Evolutionary conservation across 495 filamentous ascomycete species (phyloP).

Genomic region (Hypomontagnella monticulosa): DNA sequence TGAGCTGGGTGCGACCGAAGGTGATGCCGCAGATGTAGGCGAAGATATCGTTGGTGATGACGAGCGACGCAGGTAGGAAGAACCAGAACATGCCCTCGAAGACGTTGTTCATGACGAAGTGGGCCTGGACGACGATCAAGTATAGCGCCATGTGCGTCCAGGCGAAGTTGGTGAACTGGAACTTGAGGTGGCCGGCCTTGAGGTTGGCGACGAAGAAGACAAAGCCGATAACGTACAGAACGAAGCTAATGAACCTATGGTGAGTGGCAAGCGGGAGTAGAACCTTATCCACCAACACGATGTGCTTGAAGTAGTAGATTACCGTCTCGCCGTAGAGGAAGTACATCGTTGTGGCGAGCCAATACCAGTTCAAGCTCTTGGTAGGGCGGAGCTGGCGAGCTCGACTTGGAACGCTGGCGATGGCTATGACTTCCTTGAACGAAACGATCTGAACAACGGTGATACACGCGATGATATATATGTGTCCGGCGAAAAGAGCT

Average conservation of each 20-base stretch:
- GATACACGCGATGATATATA: conserved; percentile 93
- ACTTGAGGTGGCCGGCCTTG: conserved; percentile 93
- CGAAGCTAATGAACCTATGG: conserved; percentile 98
- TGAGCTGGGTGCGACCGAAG: conserved; percentile 94
- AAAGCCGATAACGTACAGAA: conserved; percentile 97
- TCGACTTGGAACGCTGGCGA: conserved; percentile 90
- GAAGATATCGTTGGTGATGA: conserved; percentile 99
- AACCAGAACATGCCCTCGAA: conserved; percentile 99
- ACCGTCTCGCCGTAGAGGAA: conserved; percentile 98
- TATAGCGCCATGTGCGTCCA: conserved; percentile 99
- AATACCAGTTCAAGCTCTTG: conserved; percentile 98
- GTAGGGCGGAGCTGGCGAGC: conserved; percentile 93
- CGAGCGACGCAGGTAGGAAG: conserved; percentile 93
- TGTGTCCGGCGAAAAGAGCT: conserved; percentile 91
- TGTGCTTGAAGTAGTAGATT: conserved; percentile 99
- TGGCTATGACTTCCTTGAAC: conserved; percentile 99
- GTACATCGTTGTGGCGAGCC: conserved; percentile 98
- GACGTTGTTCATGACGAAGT: conserved; percentile 99
- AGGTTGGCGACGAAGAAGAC: conserved; percentile 98
- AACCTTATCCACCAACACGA: conserved; percentile 93
- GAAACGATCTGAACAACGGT: conserved; percentile 95
- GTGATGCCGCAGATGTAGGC: conserved; percentile 98
- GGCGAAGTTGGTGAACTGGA: conserved; percentile 98
- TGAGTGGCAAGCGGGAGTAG: conserved; percentile 94
- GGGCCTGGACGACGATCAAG: conserved; percentile 95